A percentile compares a stretch with the other conserved stretches of the same genome.
Conservation (phyloP, 495 filamentous ascomycete species). For the Daldinia concentrica region DNA sequence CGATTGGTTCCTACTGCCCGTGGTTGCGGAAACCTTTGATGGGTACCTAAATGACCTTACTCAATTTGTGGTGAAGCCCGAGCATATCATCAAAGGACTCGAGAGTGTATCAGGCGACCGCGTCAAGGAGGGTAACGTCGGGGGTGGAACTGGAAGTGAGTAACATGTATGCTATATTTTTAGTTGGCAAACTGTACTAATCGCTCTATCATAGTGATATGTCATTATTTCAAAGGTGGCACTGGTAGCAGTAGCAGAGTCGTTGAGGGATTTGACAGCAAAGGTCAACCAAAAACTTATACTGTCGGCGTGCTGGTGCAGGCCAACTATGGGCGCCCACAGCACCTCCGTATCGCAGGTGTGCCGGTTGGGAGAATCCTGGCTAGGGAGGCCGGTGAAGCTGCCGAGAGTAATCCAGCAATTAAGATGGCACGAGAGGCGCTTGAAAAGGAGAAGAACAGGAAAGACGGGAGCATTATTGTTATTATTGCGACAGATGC, state of each 20-base stretch:
- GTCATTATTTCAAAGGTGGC: slow-evolving; percentile 61
- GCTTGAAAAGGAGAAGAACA: slow-evolving; percentile 47
- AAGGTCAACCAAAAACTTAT: slow-evolving; percentile 50
- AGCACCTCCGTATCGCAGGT: slow-evolving; percentile 58
- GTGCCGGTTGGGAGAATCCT: slow-evolving; percentile 60
- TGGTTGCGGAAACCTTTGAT: slow-evolving; percentile 64
- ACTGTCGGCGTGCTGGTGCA: slow-evolving; percentile 62
- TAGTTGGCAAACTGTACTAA: not conserved
- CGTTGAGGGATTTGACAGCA: slow-evolving; percentile 48
- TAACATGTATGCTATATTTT: not conserved
- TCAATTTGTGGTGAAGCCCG: slow-evolving; percentile 53
- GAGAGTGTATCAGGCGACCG: slow-evolving; percentile 49
- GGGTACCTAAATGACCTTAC: slow-evolving; percentile 58
- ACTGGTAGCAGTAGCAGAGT: slow-evolving; percentile 60
- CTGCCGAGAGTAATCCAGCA: slow-evolving; percentile 37
- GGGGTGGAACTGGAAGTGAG: slow-evolving; percentile 62
- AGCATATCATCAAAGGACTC: slow-evolving; percentile 56
- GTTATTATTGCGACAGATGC: slow-evolving; percentile 62
- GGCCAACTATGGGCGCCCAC: slow-evolving; percentile 59
- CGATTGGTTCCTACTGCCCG: slow-evolving; percentile 60
- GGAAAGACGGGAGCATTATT: slow-evolving; percentile 65
- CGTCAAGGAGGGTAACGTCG: slow-evolving; percentile 61
- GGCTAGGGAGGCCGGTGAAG: slow-evolving; percentile 44
- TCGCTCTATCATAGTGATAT: slow-evolving; percentile 16
- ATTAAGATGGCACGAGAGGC: slow-evolving; percentile 39